Percentiles rank a stretch among this genome's conserved stretches.
Conservation (phyloP, 371 early-diverging fungal species). For the Sporodiniella umbellata region DNA sequence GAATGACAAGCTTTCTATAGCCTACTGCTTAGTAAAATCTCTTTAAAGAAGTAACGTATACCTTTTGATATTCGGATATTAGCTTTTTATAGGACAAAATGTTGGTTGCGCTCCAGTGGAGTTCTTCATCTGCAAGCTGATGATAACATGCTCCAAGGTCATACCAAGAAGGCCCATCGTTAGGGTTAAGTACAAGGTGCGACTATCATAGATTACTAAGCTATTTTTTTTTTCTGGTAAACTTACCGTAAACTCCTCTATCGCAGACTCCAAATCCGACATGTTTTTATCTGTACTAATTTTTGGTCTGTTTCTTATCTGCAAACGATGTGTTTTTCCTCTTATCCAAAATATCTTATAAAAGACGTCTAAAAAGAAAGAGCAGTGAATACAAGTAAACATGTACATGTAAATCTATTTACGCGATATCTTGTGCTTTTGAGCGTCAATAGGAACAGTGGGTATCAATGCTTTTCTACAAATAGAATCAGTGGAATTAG, state of each 20-base stretch:
- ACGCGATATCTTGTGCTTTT: conserved; percentile 23
- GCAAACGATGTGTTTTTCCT: conserved; percentile 57
- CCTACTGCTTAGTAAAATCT: not conserved
- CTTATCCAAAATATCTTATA: conserved; percentile 56
- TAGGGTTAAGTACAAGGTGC: conserved; percentile 50
- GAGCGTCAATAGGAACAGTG: conserved; percentile 4
- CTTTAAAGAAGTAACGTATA: too few species aligned
- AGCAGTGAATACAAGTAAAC: not conserved
- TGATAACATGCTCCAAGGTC: conserved; percentile 58
- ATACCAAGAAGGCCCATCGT: conserved; percentile 61
- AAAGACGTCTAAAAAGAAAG: conserved; percentile 31
- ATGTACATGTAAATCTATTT: conserved; percentile 7
- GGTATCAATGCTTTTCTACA: conserved; percentile 18
- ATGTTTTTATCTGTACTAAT: conserved; percentile 52
- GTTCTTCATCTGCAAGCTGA: conserved; percentile 60
- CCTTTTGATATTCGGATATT: conserved; percentile 62
- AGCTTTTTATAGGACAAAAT: conserved; percentile 44
- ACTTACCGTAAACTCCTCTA: conserved; percentile 55
- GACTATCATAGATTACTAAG: conserved; percentile 1
- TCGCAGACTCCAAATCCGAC: conserved; percentile 58
- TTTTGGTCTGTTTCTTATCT: conserved; percentile 55
- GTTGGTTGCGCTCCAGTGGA: conserved; percentile 66
- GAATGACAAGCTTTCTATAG: conserved; percentile 59
- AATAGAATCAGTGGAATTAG: conserved; percentile 9
- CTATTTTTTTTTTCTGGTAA: not conserved